Conservation (phyloP, 2,329 filamentous ascomycete species). For the Fulvia fulva region DNA sequence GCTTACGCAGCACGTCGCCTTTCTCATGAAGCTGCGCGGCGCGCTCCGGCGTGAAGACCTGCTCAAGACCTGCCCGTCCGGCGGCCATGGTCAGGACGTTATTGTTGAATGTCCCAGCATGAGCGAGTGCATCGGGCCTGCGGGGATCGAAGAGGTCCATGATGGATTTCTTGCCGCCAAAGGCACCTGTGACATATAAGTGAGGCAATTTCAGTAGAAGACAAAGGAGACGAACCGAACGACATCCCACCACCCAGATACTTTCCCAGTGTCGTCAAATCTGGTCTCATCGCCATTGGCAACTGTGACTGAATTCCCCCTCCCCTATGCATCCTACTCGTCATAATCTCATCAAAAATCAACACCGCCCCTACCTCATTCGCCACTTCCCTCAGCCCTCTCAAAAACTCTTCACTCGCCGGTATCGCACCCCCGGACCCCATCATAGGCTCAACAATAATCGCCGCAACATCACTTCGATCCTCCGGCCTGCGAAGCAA, state of each 20-base stretch:
- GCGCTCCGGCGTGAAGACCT: slow-evolving; percentile 36
- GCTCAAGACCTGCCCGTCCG: slow-evolving; percentile 42
- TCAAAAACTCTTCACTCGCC: slow-evolving; percentile 50
- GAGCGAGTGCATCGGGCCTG: slow-evolving; percentile 40
- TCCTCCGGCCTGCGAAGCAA: slow-evolving; percentile 33
- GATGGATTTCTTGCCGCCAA: slow-evolving; percentile 58
- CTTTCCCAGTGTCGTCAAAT: slow-evolving; percentile 63
- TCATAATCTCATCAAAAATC: slow-evolving; percentile 70
- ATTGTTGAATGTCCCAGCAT: slow-evolving; percentile 67
- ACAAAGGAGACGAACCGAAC: slow-evolving; percentile 47
- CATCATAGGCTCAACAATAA: slow-evolving; percentile 65
- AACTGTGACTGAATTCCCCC: slow-evolving; percentile 45
- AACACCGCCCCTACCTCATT: slow-evolving; percentile 53
- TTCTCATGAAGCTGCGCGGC: slow-evolving; percentile 29
- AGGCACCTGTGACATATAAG: slow-evolving; percentile 49
- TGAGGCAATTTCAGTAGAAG: not conserved
- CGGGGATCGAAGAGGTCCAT: slow-evolving; percentile 57
- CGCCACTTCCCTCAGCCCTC: slow-evolving; percentile 48
- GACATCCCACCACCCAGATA: slow-evolving; percentile 63
- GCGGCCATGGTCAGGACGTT: slow-evolving; percentile 60
- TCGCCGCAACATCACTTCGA: slow-evolving; percentile 52
- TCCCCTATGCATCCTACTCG: slow-evolving; percentile 53
- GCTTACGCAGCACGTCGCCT: slow-evolving; percentile 32
- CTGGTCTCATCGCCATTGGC: slow-evolving; percentile 49
- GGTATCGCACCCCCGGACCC: slow-evolving; percentile 58